These are phyloP conservation scores for Metschnikowia rubicola DNA, from an alignment of 805 yeast species.

Conservation along the genomic window DNA sequence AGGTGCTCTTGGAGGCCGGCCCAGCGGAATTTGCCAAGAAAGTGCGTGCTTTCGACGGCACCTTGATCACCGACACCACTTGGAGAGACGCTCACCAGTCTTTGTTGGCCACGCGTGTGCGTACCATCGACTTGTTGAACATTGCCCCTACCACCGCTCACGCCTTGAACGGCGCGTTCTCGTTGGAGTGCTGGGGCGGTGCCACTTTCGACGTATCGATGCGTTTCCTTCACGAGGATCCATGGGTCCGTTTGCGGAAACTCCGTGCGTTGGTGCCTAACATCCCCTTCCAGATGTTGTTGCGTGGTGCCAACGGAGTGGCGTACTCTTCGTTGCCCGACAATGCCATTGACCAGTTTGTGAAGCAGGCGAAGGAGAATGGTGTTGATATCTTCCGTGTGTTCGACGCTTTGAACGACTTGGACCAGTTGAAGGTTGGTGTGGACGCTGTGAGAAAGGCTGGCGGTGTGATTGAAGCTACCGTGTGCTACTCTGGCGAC, in stretches of 20 bases:
- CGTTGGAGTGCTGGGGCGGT: slow-evolving; percentile 99
- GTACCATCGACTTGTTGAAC: slow-evolving; percentile 86
- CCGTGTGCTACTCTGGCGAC: slow-evolving; percentile 98
- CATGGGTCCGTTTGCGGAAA: slow-evolving; percentile 93
- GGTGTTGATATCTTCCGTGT: slow-evolving; percentile 99
- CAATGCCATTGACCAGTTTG: slow-evolving; percentile 97
- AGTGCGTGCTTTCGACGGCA: slow-evolving; percentile 80
- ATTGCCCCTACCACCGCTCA: slow-evolving; percentile 94
- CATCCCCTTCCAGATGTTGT: slow-evolving; percentile 98
- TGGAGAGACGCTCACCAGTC: slow-evolving; percentile 99
- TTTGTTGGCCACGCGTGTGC: slow-evolving; percentile 91
- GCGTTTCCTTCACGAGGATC: slow-evolving; percentile 98
- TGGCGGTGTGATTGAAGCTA: slow-evolving; percentile 98
- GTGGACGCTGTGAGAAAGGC: slow-evolving; percentile 97
- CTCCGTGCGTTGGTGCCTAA: slow-evolving; percentile 91
- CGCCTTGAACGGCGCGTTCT: slow-evolving; percentile 86
- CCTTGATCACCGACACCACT: slow-evolving; percentile 95
- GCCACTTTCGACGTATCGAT: slow-evolving; percentile 98
- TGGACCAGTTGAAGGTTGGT: slow-evolving; percentile 96
- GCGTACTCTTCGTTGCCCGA: slow-evolving; percentile 98
- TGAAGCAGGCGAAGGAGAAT: slow-evolving; percentile 85
- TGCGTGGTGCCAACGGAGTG: slow-evolving; percentile 99
- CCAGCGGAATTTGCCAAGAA: slow-evolving; percentile 87
- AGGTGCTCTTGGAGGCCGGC: slow-evolving; percentile 77
- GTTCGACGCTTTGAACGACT: slow-evolving; percentile 94